These are phyloP conservation scores for Geranium rotundifolium DNA, from an alignment of 345 rosid species.

Conservation along the genomic window DNA sequence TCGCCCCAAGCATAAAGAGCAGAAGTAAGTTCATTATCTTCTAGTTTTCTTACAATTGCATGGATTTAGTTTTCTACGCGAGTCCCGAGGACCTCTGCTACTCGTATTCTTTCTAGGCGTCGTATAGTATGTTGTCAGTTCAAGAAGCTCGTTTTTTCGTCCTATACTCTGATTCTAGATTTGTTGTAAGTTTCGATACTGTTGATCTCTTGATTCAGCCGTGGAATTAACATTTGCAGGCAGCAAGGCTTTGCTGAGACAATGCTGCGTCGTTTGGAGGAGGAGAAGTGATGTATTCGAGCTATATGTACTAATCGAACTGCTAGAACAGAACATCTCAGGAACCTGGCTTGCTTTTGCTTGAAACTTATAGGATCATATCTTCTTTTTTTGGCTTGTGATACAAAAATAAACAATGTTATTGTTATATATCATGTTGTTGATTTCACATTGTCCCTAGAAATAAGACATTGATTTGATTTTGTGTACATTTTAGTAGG, in stretches of 20 bases:
- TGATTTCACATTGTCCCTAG: too few relatives aligned
- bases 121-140: too few relatives aligned
- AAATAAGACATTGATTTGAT: too few relatives aligned
- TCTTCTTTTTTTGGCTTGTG: neutral
- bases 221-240: constrained; percentile 32
- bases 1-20: constrained; percentile 86
- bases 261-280: constrained; percentile 63
- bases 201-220: neutral
- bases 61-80: neutral
- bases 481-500: too few relatives aligned
- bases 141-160: too few relatives aligned
- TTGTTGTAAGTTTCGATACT: neutral
- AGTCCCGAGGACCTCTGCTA: neutral
- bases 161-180: neutral
- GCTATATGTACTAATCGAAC: neutral
- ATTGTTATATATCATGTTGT: too few relatives aligned
- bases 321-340: too few relatives aligned
- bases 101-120: too few relatives aligned
- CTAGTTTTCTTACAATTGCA: constrained; percentile 1
- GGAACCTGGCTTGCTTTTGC: neutral
- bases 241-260: constrained; percentile 87
- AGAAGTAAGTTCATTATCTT: constrained; percentile 51
- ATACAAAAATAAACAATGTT: neutral
- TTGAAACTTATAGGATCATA: neutral
- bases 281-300: constrained; percentile 41